Percentiles rank a stretch among this genome's conserved stretches.
Evolutionary conservation across 2,329 filamentous ascomycete genomes (phyloP).

Genomic region (Zymoseptoria passerinii): DNA sequence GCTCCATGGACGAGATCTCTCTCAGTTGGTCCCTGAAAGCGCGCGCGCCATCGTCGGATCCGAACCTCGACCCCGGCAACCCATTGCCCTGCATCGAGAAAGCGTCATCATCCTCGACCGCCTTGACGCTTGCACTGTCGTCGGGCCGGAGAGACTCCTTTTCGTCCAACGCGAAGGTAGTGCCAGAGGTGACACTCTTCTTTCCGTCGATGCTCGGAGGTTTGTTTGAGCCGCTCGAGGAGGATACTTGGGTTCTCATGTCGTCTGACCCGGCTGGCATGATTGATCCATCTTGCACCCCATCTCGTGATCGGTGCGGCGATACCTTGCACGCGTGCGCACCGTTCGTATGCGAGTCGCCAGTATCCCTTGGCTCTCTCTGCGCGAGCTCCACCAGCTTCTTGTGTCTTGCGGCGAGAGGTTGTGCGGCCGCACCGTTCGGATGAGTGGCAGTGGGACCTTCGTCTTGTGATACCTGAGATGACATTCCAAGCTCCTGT

Average conservation of each 20-base stretch:
- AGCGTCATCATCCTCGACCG: conserved; percentile 80
- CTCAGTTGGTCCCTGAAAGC: conserved; percentile 50
- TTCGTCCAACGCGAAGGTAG: conserved; percentile 92
- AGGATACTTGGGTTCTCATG: conserved; percentile 39
- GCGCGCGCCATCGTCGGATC: conserved; percentile 65
- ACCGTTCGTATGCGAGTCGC: conserved; percentile 5
- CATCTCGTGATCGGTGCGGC: conserved; percentile 7
- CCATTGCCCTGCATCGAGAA: conserved; percentile 70
- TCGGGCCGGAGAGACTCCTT: conserved; percentile 92
- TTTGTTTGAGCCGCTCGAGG: conserved; percentile 61
- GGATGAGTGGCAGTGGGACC: conserved; percentile 11
- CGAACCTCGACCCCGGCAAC: conserved; percentile 66
- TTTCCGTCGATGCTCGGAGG: conserved; percentile 87
- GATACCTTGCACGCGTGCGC: conserved; percentile 19
- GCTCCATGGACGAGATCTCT: conserved; percentile 45
- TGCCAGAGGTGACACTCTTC: conserved; percentile 89
- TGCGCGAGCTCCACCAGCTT: conserved; percentile 16
- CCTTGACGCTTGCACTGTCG: conserved; percentile 89
- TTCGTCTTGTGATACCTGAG: conserved; percentile 16
- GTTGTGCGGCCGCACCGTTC: background rate
- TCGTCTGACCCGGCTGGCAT: conserved; percentile 32
- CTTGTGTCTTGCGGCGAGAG: conserved; percentile 12
- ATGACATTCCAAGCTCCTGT: conserved; percentile 14
- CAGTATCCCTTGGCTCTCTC: conserved; percentile 9
- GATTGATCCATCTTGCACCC: conserved; percentile 17